A percentile compares a stretch with the other conserved stretches of the same genome.
Conservation (phyloP, 306 rosid species). For the Lathyrus aphaca region DNA sequence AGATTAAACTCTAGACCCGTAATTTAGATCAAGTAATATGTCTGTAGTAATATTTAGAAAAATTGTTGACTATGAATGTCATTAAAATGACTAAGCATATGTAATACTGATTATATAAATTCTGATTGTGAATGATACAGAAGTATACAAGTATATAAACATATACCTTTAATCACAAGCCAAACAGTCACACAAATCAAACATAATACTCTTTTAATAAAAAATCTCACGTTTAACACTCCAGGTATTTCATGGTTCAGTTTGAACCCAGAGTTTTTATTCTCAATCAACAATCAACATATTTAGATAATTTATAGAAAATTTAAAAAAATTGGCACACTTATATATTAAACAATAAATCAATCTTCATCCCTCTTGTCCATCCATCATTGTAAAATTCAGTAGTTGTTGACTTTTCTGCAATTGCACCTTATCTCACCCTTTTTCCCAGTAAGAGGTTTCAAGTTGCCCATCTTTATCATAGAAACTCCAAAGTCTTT, state of each 20-base stretch:
- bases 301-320: background rate
- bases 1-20: no score
- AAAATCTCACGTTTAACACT: constrained; percentile 1
- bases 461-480: constrained; percentile 54
- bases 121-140: background rate
- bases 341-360: background rate
- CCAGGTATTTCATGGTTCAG: constrained; percentile 24
- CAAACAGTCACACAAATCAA: background rate
- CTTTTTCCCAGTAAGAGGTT: constrained; percentile 38
- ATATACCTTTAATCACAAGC: background rate
- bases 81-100: no score
- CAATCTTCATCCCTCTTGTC: background rate
- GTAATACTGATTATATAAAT: background rate
- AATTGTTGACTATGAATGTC: no score
- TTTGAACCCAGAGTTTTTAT: constrained; percentile 33
- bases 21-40: no score
- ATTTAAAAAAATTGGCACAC: constrained; percentile 1
- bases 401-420: constrained; percentile 41
- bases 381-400: background rate
- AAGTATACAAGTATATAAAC: background rate
- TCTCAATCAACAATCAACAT: constrained; percentile 1
- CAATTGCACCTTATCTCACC: constrained; percentile 50
- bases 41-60: no score
- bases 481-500: constrained; percentile 45
- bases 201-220: background rate